A percentile compares a stretch with the other conserved stretches of the same genome.
These are phyloP conservation scores for Periglandula ipomoeae DNA, from an alignment of 2,329 filamentous ascomycete genomes.

Conservation along the genomic window DNA sequence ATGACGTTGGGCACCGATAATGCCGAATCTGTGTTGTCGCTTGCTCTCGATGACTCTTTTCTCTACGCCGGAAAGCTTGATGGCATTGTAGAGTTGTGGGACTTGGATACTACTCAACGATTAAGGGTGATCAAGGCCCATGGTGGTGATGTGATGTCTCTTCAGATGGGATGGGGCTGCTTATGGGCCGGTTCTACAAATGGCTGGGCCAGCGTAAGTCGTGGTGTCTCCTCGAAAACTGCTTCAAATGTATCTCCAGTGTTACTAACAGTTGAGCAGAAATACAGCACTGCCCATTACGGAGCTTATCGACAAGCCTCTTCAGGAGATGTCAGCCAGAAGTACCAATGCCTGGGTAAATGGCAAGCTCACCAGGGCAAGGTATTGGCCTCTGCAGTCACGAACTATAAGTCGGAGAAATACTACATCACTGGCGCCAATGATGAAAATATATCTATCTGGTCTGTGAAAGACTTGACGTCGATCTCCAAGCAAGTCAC, in stretches of 20 bases:
- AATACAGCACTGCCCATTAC: slow-evolving; percentile 59
- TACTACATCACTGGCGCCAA: slow-evolving; percentile 93
- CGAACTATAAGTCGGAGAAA: slow-evolving; percentile 59
- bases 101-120: slow-evolving; percentile 86
- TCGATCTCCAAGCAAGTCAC: slow-evolving; percentile 22
- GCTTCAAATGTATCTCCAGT: background rate
- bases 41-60: slow-evolving; percentile 83
- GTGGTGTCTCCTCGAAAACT: rapidly evolving
- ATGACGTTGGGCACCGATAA: slow-evolving; percentile 54
- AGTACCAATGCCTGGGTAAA: slow-evolving; percentile 68
- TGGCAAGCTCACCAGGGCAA: slow-evolving; percentile 83
- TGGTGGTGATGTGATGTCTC: slow-evolving; percentile 72
- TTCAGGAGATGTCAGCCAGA: slow-evolving; percentile 56
- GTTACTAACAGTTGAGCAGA: slow-evolving; percentile 30
- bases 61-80: slow-evolving; percentile 83
- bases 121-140: slow-evolving; percentile 78
- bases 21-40: slow-evolving; percentile 59
- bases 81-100: slow-evolving; percentile 91
- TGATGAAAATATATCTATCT: slow-evolving; percentile 80
- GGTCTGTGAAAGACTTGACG: slow-evolving; percentile 54
- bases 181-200: slow-evolving; percentile 85
- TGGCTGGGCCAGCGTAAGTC: slow-evolving; percentile 69
- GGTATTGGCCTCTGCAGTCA: slow-evolving; percentile 74
- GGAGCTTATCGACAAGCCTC: slow-evolving; percentile 42
- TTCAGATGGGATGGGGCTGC: slow-evolving; percentile 77